Conservation (phyloP, 495 filamentous ascomycete genomes). For the Annulohypoxylon maeteangense region DNA sequence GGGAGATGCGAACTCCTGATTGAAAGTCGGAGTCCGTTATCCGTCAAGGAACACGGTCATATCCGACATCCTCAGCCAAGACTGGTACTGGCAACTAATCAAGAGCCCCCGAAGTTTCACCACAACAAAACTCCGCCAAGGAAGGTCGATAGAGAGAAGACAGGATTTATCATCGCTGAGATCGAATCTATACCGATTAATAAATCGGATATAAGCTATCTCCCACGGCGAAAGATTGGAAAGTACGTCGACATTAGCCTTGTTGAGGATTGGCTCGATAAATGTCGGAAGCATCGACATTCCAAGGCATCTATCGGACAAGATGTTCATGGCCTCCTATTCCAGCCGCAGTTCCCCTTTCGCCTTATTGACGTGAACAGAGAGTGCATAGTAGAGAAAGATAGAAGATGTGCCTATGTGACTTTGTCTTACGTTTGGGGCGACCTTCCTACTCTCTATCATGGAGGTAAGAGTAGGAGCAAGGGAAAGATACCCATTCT, state of each 20-base stretch:
- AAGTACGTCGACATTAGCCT: neutral
- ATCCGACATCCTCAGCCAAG: conserved; percentile 2
- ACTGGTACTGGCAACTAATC: neutral
- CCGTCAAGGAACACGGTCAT: neutral
- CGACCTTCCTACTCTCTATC: neutral
- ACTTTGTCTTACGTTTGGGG: neutral
- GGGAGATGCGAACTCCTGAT: conserved; percentile 2
- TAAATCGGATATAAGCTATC: neutral
- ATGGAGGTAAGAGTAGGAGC: neutral
- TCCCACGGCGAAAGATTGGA: neutral
- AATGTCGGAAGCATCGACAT: neutral
- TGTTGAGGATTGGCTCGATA: neutral
- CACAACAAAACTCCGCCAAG: neutral
- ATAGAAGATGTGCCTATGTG: neutral
- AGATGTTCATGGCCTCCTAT: neutral
- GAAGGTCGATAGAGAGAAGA: neutral
- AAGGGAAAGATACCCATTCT: neutral
- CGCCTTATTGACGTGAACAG: neutral
- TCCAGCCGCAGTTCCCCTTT: neutral
- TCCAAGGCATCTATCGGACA: neutral
- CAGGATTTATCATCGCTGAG: neutral
- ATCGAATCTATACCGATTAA: neutral
- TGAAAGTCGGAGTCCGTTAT: conserved; percentile 13
- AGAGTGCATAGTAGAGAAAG: neutral
- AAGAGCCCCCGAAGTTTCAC: neutral